Conservation (phyloP, 2,329 filamentous ascomycete genomes). For the Xylaria digitata region DNA sequence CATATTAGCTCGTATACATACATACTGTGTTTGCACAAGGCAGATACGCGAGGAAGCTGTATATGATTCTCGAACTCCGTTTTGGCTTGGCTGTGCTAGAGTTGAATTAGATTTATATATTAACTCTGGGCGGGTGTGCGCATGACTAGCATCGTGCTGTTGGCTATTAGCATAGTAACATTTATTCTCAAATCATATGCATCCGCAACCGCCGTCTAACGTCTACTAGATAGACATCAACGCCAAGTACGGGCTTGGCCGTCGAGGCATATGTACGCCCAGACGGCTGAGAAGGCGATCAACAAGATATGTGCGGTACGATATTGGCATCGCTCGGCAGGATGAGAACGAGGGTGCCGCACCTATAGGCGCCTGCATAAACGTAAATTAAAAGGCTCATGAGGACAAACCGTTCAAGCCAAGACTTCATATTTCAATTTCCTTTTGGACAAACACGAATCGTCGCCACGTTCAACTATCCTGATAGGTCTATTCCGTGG, state of each 20-base stretch:
- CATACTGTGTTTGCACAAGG: slow-evolving; percentile 3
- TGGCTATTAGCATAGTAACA: slow-evolving; percentile 14
- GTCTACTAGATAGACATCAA: background rate
- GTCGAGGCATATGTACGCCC: slow-evolving; percentile 20
- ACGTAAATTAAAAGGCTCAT: slow-evolving; percentile 1
- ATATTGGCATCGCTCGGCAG: slow-evolving; percentile 26
- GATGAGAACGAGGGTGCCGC: slow-evolving; percentile 10
- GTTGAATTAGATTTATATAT: slow-evolving; percentile 18
- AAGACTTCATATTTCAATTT: slow-evolving; percentile 25
- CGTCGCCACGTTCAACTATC: background rate
- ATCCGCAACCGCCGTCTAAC: slow-evolving; percentile 1
- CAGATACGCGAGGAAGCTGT: slow-evolving; percentile 17
- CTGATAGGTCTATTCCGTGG: slow-evolving; percentile 24
- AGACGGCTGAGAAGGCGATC: slow-evolving; percentile 30
- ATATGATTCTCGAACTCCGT: background rate
- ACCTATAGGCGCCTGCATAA: slow-evolving; percentile 9
- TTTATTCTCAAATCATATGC: slow-evolving; percentile 24
- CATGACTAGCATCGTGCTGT: slow-evolving; percentile 3
- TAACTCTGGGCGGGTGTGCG: background rate
- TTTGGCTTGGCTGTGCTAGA: slow-evolving; percentile 7
- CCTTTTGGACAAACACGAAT: slow-evolving; percentile 13
- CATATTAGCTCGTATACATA: background rate
- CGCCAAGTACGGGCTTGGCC: slow-evolving; percentile 28
- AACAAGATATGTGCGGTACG: slow-evolving; percentile 21
- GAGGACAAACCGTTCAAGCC: slow-evolving; percentile 13